Conservation (phyloP, 805 yeast genomes). For the Cyberlindnera mycetangii region DNA sequence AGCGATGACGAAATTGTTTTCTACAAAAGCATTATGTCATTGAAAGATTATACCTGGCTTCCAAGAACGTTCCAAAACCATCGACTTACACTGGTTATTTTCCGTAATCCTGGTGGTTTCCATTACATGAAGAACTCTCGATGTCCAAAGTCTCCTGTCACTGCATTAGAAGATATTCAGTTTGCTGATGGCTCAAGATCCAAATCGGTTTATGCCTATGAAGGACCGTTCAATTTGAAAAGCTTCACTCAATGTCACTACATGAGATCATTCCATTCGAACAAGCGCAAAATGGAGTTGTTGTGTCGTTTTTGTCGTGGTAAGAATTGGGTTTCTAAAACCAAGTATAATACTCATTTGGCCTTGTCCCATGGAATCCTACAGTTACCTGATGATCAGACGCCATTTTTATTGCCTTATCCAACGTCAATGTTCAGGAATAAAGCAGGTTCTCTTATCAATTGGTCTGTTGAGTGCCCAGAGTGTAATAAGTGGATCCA, state of each 20-base stretch:
- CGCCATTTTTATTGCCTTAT: constrained; percentile 13
- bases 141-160: constrained; percentile 21
- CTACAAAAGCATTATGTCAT: constrained; percentile 11
- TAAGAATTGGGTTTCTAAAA: constrained; percentile 22
- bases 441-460: constrained; percentile 6
- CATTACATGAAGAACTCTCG: constrained; percentile 13
- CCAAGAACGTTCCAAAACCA: constrained; percentile 27
- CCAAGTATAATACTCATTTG: constrained; percentile 18
- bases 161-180: not conserved
- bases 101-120: constrained; percentile 6
- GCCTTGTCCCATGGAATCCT: constrained; percentile 28
- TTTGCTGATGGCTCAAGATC: constrained; percentile 2
- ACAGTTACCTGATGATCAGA: constrained; percentile 2
- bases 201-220: not conserved
- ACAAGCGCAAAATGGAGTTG: constrained; percentile 9
- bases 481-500: constrained; percentile 22
- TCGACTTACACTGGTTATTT: constrained; percentile 7
- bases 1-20: constrained; percentile 16
- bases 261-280: constrained; percentile 9
- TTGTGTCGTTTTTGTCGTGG: constrained; percentile 30
- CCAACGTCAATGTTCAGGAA: constrained; percentile 21
- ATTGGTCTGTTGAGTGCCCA: constrained; percentile 20
- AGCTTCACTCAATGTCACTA: constrained; percentile 12
- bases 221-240: constrained; percentile 1
- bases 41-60: constrained; percentile 19